These are phyloP conservation scores for Aspergillus niger DNA, from an alignment of 2,329 filamentous ascomycete genomes.

Conservation along the genomic window DNA sequence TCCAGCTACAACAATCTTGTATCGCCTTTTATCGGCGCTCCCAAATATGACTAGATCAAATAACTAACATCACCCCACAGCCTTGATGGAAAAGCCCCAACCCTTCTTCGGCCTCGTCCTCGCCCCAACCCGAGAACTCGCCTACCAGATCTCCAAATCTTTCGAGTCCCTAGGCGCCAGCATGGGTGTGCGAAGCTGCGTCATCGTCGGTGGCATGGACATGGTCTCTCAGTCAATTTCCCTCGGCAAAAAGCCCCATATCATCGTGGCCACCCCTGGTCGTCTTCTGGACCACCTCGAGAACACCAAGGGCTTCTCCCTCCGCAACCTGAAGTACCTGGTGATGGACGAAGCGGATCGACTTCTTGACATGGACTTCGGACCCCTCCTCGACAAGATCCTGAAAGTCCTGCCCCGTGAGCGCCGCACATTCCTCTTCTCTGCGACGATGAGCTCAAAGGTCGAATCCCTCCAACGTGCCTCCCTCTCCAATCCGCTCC, in stretches of 20 bases:
- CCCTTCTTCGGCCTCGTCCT: slow-evolving; percentile 85
- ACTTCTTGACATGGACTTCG: slow-evolving; percentile 90
- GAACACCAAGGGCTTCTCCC: slow-evolving; percentile 93
- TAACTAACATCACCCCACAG: slow-evolving; percentile 31
- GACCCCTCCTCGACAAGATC: slow-evolving; percentile 88
- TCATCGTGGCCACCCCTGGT: slow-evolving; percentile 89
- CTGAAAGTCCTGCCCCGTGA: slow-evolving; percentile 82
- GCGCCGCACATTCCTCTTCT: slow-evolving; percentile 83
- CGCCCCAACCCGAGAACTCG: slow-evolving; percentile 89
- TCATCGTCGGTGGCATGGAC: slow-evolving; percentile 91
- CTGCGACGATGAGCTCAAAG: slow-evolving; percentile 90
- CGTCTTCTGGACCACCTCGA: slow-evolving; percentile 88
- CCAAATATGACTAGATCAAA: background rate
- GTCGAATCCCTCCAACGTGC: slow-evolving; percentile 91
- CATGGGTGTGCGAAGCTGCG: slow-evolving; percentile 82
- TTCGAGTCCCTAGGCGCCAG: slow-evolving; percentile 85
- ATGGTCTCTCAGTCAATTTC: slow-evolving; percentile 92
- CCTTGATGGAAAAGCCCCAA: slow-evolving; percentile 83
- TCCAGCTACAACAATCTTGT: background rate
- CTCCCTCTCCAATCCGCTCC: slow-evolving; percentile 78
- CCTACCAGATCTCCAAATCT: slow-evolving; percentile 83
- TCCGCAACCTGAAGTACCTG: slow-evolving; percentile 79
- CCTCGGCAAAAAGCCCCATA: slow-evolving; percentile 92
- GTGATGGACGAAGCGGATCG: slow-evolving; percentile 96
- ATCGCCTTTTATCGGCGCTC: background rate